Evolutionary conservation across 2,329 filamentous ascomycete species (phyloP).

Genomic region (Westerdykella ornata): DNA sequence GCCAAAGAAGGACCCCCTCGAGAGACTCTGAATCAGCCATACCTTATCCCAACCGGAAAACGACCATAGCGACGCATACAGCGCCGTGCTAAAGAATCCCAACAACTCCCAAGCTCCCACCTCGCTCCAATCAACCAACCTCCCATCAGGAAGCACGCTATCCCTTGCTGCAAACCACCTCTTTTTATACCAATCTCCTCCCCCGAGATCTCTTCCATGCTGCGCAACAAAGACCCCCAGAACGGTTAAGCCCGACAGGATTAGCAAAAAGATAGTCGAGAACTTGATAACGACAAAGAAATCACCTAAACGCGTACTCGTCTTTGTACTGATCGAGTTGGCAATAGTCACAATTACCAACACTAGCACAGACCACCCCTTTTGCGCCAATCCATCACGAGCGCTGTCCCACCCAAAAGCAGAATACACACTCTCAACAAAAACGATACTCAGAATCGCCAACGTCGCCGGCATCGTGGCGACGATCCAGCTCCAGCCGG

Average conservation of each 20-base stretch:
- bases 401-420: conserved; percentile 53
- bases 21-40: too few relatives aligned
- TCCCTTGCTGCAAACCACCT: conserved; percentile 30
- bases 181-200: conserved; percentile 29
- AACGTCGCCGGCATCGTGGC: conserved; percentile 60
- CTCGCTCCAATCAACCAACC: conserved; percentile 27
- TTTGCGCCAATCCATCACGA: conserved; percentile 37
- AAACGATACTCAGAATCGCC: conserved; percentile 58
- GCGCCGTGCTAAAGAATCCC: conserved; percentile 53
- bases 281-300: conserved; percentile 37
- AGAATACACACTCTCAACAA: conserved; percentile 42
- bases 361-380: conserved; percentile 35
- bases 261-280: conserved; percentile 29
- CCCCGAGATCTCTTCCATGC: conserved; percentile 22
- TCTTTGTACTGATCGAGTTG: conserved; percentile 43
- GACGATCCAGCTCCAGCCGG: conserved; percentile 60
- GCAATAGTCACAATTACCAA: conserved; percentile 35
- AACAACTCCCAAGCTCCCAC: conserved; percentile 53
- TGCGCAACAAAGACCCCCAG: conserved; percentile 24
- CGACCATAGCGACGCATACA: conserved; percentile 40
- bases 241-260: conserved; percentile 31
- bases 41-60: conserved; percentile 38
- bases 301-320: conserved; percentile 35
- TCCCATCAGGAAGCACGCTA: conserved; percentile 24
- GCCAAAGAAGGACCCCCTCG: not conserved